Base-by-base conservation (phyloP, 805 yeast species). In the Saccharomyces jurei region DNA sequence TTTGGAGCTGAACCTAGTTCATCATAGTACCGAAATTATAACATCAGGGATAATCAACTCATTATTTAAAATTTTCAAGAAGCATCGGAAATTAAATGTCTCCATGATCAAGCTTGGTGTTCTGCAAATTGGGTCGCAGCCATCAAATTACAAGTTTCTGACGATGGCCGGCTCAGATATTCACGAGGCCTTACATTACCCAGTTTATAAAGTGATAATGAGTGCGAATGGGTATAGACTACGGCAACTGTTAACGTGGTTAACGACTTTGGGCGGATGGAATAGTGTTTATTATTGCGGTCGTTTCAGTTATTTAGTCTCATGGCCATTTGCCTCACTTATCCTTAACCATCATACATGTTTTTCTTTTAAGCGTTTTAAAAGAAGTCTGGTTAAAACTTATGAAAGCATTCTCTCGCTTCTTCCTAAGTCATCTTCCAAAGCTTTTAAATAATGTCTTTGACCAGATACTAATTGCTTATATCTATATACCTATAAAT, bases 141-240 rank as follows among this genome's bases (percentile, higher is more conserved):
- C 69, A 13, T 67, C 71, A 22, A 67, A 63, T 51, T 68, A 66
- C 53, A 68, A 68, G 57, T 63, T 65, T 50, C 51, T 67, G 41
- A 58, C 58, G 6, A 41, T 57, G 21, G 41, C 51, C 28, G 72
- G 72, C 6, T 56, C 67, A 1, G 59, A 65, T 50, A 62, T 67
- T 2, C 58, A 59, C n/a, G 55, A 46, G 0, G 50, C 62, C 11
- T 49, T 68, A n/a, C 58, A 66, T 29, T 49, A 46, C 9, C 71
- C 71, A 2, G 57, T 67, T 4, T 68, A 65, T 53, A 56, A 56
- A 41, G 41, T 66, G n/a, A 65, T 68, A 13, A 56, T 59, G 55
- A 56, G 60, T 27, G 56, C 53, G 46, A 60, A 60, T 50, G 66
- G 68, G 4, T 61, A 62, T 29, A 36, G 46, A 8, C 32, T 62